Conservation (phyloP, 768 basidiomycete genomes). For the Calocybe indica region DNA sequence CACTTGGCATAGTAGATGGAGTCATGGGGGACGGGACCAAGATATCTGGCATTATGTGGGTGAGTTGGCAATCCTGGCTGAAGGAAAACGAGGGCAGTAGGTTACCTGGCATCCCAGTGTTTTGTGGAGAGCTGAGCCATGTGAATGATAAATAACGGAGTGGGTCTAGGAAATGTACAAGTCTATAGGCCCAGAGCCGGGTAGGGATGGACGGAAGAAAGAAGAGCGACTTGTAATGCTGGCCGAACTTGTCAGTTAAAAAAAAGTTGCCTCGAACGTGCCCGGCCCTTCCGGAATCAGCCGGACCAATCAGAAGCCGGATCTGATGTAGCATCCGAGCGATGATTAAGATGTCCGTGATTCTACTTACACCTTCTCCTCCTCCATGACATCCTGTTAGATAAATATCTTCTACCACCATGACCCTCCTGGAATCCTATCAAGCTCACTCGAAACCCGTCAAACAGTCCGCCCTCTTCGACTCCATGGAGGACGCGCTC, state of each 20-base stretch:
- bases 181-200: conserved; percentile 15
- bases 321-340: conserved; percentile 12
- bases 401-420: neutral
- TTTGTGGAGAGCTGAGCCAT: conserved; percentile 43
- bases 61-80: conserved; percentile 3
- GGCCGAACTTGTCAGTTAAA: conserved; percentile 13
- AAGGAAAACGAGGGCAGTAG: neutral
- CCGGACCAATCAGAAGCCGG: conserved; percentile 29
- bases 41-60: conserved; percentile 40
- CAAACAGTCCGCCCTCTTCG: conserved; percentile 43
- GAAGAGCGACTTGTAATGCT: conserved; percentile 13
- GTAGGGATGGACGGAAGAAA: conserved; percentile 19
- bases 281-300: conserved; percentile 26
- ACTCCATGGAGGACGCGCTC: conserved; percentile 75
- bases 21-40: conserved; percentile 75
- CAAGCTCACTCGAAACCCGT: neutral
- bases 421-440: neutral
- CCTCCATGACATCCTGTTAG: neutral
- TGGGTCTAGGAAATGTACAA: conserved; percentile 21
- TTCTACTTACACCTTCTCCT: neutral
- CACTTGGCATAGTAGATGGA: conserved; percentile 74
- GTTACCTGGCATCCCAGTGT: conserved; percentile 71
- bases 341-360: neutral
- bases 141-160: conserved; percentile 32
- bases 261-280: conserved; percentile 21